Conservation (phyloP, 1,284 basidiomycete genomes). For the Schizopora paradoxa region DNA sequence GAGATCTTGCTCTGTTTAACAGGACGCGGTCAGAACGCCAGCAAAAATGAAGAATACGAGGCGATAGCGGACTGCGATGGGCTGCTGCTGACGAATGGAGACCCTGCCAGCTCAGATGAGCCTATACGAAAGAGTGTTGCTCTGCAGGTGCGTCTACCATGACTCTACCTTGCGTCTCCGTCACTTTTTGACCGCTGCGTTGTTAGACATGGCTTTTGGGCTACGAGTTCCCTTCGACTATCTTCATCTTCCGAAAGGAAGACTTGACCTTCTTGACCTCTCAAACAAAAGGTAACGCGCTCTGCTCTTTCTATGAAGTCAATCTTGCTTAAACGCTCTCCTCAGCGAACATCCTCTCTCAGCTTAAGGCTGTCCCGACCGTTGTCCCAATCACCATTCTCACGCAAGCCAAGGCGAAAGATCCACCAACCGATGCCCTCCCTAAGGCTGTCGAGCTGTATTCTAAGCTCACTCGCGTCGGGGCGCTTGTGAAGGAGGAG, state of each 20-base stretch:
- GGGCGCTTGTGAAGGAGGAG: conserved; percentile 70
- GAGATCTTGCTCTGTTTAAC: conserved; percentile 14
- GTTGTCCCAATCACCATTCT: conserved; percentile 61
- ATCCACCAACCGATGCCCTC: conserved; percentile 62
- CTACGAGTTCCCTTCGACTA: conserved; percentile 94
- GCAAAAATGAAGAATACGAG: conserved; percentile 64
- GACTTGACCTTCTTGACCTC: conserved; percentile 83
- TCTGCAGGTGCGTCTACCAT: conserved; percentile 62
- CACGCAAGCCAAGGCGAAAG: conserved; percentile 69
- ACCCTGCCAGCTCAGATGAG: conserved; percentile 79
- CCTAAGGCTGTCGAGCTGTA: conserved; percentile 58
- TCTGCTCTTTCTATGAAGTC: conserved; percentile 9
- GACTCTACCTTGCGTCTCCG: conserved; percentile 15
- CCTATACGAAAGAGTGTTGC: conserved; percentile 85
- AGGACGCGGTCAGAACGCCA: conserved; percentile 41
- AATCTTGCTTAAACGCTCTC: conserved; percentile 22
- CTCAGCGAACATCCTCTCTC: conserved; percentile 69
- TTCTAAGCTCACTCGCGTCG: conserved; percentile 54
- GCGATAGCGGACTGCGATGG: conserved; percentile 64
- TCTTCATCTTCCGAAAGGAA: conserved; percentile 77
- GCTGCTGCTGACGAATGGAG: conserved; percentile 76
- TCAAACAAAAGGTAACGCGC: conserved; percentile 72
- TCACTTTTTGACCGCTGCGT: conserved; percentile 11
- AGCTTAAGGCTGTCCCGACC: conserved; percentile 52
- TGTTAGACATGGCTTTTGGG: conserved; percentile 85